phyloP scores from a whole-genome alignment of 1,139 yeast genomes.

The Petasospora fabianii region DNA sequence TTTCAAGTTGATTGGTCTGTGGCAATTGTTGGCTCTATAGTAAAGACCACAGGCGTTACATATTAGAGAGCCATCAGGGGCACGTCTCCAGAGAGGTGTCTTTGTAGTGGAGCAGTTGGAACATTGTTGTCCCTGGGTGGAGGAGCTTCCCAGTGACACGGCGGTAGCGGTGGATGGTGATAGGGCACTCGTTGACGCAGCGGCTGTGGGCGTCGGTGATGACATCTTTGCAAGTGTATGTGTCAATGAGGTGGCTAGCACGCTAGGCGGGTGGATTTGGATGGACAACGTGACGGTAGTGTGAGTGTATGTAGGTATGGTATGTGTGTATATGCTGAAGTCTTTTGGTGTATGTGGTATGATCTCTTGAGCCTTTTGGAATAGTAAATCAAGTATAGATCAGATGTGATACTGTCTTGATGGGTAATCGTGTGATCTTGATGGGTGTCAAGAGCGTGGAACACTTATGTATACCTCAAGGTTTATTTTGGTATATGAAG shows the following conservation, averaged over 20 bases:
- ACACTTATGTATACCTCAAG: too few species aligned
- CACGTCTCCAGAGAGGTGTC: slow-evolving; percentile 86
- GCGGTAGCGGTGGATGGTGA: not conserved
- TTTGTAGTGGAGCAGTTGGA: slow-evolving; percentile 79
- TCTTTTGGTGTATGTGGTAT: too few species aligned
- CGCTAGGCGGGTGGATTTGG: not conserved
- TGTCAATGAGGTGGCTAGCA: not conserved
- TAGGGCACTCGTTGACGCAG: not conserved
- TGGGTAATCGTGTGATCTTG: too few species aligned
- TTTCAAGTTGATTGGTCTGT: slow-evolving; percentile 71
- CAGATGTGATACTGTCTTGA: too few species aligned
- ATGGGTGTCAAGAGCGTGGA: too few species aligned
- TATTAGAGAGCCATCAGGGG: slow-evolving; percentile 73
- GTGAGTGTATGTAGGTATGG: not conserved
- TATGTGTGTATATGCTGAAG: not conserved
- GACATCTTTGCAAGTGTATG: slow-evolving; percentile 1
- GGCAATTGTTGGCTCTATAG: slow-evolving; percentile 70
- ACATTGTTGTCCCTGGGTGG: slow-evolving; percentile 30
- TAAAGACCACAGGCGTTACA: slow-evolving; percentile 90
- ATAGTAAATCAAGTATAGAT: too few species aligned
- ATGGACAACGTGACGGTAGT: not conserved
- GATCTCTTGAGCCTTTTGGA: too few species aligned
- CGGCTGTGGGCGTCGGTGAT: slow-evolving; percentile 2
- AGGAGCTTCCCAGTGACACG: not conserved
- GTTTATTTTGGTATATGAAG: too few species aligned